phyloP scores from a whole-genome alignment of 2,329 filamentous ascomycete genomes.

The Alternaria brassicicola region DNA sequence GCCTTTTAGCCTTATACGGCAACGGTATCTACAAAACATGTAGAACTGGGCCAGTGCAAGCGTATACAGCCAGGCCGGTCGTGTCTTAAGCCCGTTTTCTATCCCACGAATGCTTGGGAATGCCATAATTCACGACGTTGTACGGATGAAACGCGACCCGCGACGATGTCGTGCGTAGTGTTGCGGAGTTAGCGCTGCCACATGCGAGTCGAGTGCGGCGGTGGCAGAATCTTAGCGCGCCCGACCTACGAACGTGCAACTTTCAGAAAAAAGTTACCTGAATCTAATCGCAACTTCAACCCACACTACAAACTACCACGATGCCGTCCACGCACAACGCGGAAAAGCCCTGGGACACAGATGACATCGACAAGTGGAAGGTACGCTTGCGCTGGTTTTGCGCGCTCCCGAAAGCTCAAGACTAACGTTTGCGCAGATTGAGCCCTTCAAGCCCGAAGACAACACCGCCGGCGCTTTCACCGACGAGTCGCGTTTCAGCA shows the following conservation, averaged over 20 bases:
- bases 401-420: background rate
- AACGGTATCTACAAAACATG: too few relatives aligned
- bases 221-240: slow-evolving; percentile 13
- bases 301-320: slow-evolving; percentile 6
- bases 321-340: slow-evolving; percentile 92
- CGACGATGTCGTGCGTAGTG: background rate
- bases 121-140: too few relatives aligned
- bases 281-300: background rate
- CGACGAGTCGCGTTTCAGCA: slow-evolving; percentile 89
- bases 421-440: slow-evolving; percentile 59
- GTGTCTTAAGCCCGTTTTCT: too few relatives aligned
- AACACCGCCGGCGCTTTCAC: slow-evolving; percentile 85
- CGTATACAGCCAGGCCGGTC: too few relatives aligned
- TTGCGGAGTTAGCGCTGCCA: background rate
- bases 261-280: slow-evolving; percentile 20
- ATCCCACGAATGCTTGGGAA: too few relatives aligned
- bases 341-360: slow-evolving; percentile 80
- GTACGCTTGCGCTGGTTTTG: slow-evolving; percentile 46
- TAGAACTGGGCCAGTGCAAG: too few relatives aligned
- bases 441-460: slow-evolving; percentile 83
- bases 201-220: background rate
- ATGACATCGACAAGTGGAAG: slow-evolving; percentile 98
- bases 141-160: too few relatives aligned
- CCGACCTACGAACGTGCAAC: slow-evolving; percentile 8
- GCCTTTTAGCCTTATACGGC: slow-evolving; percentile 14